Conservation (phyloP, 139 green algal species). For the Chlorella vulgaris region DNA sequence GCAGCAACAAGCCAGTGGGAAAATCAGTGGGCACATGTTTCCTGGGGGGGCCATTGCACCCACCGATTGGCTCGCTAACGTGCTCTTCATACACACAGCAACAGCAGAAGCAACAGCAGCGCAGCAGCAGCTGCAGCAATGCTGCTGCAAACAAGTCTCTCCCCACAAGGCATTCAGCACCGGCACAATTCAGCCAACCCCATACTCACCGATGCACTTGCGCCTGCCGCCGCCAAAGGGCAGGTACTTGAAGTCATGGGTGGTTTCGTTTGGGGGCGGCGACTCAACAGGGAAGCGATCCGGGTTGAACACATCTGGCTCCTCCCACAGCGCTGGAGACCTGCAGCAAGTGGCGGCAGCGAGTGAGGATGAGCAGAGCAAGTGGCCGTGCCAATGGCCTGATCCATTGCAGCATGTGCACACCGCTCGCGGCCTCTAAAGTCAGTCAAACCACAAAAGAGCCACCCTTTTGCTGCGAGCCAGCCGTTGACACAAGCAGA, state of each 20-base stretch:
- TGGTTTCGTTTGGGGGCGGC: slow-evolving; percentile 81
- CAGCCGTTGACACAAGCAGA: no score
- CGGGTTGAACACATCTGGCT: slow-evolving; percentile 78
- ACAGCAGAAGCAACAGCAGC: neutral
- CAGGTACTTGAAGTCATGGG: slow-evolving; percentile 77
- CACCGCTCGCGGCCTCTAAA: no score
- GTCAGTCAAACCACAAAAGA: no score
- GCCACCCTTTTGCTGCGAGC: no score
- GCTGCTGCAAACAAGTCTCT: no score
- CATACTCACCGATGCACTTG: slow-evolving; percentile 79
- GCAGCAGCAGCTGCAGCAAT: no score
- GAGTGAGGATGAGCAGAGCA: neutral
- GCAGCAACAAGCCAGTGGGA: neutral
- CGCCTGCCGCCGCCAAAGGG: slow-evolving; percentile 85
- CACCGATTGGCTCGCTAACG: no score
- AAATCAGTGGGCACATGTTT: neutral
- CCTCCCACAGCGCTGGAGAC: slow-evolving; percentile 67
- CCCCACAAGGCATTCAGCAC: neutral
- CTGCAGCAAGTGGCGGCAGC: slow-evolving; percentile 12
- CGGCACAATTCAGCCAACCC: neutral
- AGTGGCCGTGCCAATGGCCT: no score
- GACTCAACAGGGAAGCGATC: slow-evolving; percentile 74
- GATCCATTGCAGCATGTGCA: no score
- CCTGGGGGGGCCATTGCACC: no score
- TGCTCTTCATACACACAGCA: no score